A percentile compares a stretch with the other conserved stretches of the same genome.
Conservation (phyloP, 2,329 filamentous ascomycete genomes). For the Blastomyces silverae region DNA sequence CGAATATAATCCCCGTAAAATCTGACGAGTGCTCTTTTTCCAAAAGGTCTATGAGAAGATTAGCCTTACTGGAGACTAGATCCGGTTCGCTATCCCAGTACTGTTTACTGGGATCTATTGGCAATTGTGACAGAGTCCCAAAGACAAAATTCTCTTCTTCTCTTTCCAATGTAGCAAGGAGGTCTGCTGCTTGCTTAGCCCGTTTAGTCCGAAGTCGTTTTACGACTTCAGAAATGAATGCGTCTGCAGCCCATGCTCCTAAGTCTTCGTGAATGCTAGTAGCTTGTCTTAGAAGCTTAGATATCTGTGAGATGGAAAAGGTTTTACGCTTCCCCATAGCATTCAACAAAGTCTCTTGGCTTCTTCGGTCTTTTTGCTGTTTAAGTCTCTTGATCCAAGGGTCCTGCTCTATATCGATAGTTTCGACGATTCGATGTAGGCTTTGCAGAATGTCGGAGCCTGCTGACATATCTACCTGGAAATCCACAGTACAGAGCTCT, state of each 20-base stretch:
- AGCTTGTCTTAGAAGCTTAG: conserved; percentile 48
- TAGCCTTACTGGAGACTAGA: conserved; percentile 53
- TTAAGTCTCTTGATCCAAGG: conserved; percentile 51
- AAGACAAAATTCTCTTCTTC: conserved; percentile 54
- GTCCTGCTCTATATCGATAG: conserved; percentile 54
- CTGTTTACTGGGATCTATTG: conserved; percentile 18
- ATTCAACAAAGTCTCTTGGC: conserved; percentile 25
- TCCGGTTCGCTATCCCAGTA: conserved; percentile 23
- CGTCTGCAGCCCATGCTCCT: conserved; percentile 62
- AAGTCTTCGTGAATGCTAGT: conserved; percentile 51
- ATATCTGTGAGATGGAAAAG: conserved; percentile 49
- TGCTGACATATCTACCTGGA: conserved; percentile 17
- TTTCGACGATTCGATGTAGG: conserved; percentile 39
- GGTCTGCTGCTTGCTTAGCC: conserved; percentile 23
- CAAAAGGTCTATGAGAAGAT: conserved; percentile 50
- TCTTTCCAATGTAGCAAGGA: conserved; percentile 41
- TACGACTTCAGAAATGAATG: conserved; percentile 53
- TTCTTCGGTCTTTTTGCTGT: conserved; percentile 32
- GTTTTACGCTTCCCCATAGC: conserved; percentile 32
- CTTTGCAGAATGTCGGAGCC: conserved; percentile 36
- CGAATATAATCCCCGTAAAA: conserved; percentile 60
- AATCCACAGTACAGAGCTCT: conserved; percentile 41
- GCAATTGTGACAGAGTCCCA: conserved; percentile 32
- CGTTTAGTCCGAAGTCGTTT: conserved; percentile 28
- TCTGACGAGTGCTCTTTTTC: conserved; percentile 40